phyloP scores from a whole-genome alignment of 2,329 filamentous ascomycete species.

The Apiospora kogelbergensis region DNA sequence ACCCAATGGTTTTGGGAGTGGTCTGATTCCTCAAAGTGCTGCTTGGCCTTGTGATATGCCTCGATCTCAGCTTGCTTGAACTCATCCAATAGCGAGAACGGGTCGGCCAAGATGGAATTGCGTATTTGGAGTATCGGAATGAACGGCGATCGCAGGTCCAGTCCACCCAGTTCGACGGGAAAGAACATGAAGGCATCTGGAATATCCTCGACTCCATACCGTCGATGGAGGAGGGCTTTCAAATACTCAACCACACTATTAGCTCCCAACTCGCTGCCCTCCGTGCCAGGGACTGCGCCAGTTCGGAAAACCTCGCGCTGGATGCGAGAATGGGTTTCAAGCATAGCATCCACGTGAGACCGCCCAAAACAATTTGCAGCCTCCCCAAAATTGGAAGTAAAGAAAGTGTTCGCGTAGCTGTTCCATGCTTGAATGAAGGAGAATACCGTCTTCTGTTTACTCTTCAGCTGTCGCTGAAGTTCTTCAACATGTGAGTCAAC shows the following conservation, averaged over 20 bases:
- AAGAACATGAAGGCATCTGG: slow-evolving; percentile 48
- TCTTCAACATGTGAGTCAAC: slow-evolving; percentile 61
- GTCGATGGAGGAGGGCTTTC: slow-evolving; percentile 48
- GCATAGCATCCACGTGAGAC: slow-evolving; percentile 52
- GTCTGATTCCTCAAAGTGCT: slow-evolving; percentile 33
- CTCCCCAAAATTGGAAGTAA: slow-evolving; percentile 52
- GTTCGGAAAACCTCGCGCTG: slow-evolving; percentile 46
- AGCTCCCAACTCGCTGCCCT: slow-evolving; percentile 17
- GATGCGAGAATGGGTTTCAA: slow-evolving; percentile 48
- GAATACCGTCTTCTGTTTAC: slow-evolving; percentile 51
- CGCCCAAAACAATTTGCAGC: slow-evolving; percentile 52
- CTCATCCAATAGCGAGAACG: slow-evolving; percentile 25
- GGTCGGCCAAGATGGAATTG: slow-evolving; percentile 28
- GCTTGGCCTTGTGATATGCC: slow-evolving; percentile 34
- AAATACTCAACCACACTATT: slow-evolving; percentile 55
- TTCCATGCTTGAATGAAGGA: slow-evolving; percentile 52
- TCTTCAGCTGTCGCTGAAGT: slow-evolving; percentile 54
- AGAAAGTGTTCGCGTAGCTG: slow-evolving; percentile 51
- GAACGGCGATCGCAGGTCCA: slow-evolving; percentile 47
- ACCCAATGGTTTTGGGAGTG: background rate
- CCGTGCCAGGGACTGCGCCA: slow-evolving; percentile 21
- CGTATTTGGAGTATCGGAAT: slow-evolving; percentile 41
- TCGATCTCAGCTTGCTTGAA: slow-evolving; percentile 35
- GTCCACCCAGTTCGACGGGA: slow-evolving; percentile 44
- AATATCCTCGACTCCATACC: slow-evolving; percentile 47